phyloP scores from a whole-genome alignment of 805 yeast genomes.

The Cyberlindnera subsufficiens region DNA sequence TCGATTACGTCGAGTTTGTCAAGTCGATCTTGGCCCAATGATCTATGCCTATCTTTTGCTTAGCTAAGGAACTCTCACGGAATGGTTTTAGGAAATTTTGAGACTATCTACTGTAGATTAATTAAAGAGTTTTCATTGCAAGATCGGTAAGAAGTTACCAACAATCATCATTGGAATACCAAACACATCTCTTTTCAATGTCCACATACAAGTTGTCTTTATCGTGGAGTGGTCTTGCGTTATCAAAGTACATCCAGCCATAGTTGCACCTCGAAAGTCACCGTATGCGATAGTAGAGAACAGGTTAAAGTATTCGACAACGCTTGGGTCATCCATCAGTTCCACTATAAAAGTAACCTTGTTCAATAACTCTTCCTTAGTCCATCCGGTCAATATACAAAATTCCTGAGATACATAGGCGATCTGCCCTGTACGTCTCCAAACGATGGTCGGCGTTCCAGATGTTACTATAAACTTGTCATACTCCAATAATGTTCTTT shows the following conservation, averaged over 20 bases:
- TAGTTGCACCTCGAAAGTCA: constrained; percentile 83
- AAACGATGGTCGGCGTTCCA: constrained; percentile 92
- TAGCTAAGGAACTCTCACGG: too few species aligned
- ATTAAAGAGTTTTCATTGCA: constrained; percentile 22
- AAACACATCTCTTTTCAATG: constrained; percentile 88
- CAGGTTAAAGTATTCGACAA: constrained; percentile 79
- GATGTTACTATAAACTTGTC: constrained; percentile 76
- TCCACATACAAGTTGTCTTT: constrained; percentile 84
- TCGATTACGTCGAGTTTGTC: constrained; percentile 92
- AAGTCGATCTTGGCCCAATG: constrained; percentile 89
- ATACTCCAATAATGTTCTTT: constrained; percentile 83
- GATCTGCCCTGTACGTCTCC: constrained; percentile 95
- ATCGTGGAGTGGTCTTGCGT: constrained; percentile 51
- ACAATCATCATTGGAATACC: constrained; percentile 97
- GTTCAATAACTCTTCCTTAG: constrained; percentile 57
- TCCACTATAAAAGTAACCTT: constrained; percentile 71
- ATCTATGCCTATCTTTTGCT: constrained; percentile 2
- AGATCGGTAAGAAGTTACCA: constrained; percentile 84
- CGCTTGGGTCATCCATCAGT: constrained; percentile 81
- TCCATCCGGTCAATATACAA: constrained; percentile 88
- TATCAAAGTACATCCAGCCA: constrained; percentile 76
- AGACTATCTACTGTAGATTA: neutral
- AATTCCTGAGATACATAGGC: constrained; percentile 95
- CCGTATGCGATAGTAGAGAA: constrained; percentile 86
- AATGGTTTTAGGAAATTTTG: too few species aligned